These are phyloP conservation scores for Microcos paniculata DNA, from an alignment of 345 rosid genomes.

Conservation along the genomic window DNA sequence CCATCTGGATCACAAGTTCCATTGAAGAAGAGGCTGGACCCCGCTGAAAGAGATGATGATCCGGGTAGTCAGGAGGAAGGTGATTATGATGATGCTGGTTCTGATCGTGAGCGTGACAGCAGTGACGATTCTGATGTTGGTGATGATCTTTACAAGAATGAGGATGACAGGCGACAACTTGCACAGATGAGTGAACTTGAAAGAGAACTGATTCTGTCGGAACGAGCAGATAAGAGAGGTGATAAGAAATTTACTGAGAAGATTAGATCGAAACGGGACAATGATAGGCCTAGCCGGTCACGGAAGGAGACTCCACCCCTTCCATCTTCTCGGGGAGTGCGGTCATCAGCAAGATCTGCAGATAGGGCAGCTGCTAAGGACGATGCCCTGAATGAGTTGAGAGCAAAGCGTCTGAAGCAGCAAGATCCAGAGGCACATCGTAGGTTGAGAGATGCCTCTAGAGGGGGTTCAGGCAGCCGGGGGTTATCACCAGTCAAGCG, in stretches of 20 bases:
- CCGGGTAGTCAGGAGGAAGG: slow-evolving; percentile 70
- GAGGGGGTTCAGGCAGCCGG: slow-evolving; percentile 58
- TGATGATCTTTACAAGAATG: slow-evolving; percentile 86
- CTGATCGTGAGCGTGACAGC: slow-evolving; percentile 68
- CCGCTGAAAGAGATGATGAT: slow-evolving; percentile 77
- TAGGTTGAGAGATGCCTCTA: slow-evolving; percentile 73
- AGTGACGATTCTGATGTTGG: slow-evolving; percentile 90
- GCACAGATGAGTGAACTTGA: slow-evolving; percentile 82
- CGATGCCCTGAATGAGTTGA: slow-evolving; percentile 82
- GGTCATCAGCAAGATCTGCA: slow-evolving; percentile 87
- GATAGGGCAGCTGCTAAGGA: slow-evolving; percentile 96
- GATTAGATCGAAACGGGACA: slow-evolving; percentile 72
- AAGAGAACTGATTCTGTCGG: slow-evolving; percentile 87
- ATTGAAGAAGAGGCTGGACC: slow-evolving; percentile 81
- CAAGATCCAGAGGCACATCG: slow-evolving; percentile 88
- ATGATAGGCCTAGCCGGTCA: slow-evolving; percentile 55
- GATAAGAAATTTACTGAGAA: slow-evolving; percentile 87
- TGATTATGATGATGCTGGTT: slow-evolving; percentile 52
- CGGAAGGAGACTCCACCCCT: slow-evolving; percentile 68
- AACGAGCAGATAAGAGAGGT: slow-evolving; percentile 88
- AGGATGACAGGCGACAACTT: slow-evolving; percentile 73
- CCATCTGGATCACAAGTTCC: slow-evolving; percentile 96
- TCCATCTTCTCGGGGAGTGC: slow-evolving; percentile 63
- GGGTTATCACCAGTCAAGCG: slow-evolving; percentile 69
- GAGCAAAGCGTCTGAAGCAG: slow-evolving; percentile 90